phyloP scores from a whole-genome alignment of 768 basidiomycete species.

The Pisolithus microcarpus region DNA sequence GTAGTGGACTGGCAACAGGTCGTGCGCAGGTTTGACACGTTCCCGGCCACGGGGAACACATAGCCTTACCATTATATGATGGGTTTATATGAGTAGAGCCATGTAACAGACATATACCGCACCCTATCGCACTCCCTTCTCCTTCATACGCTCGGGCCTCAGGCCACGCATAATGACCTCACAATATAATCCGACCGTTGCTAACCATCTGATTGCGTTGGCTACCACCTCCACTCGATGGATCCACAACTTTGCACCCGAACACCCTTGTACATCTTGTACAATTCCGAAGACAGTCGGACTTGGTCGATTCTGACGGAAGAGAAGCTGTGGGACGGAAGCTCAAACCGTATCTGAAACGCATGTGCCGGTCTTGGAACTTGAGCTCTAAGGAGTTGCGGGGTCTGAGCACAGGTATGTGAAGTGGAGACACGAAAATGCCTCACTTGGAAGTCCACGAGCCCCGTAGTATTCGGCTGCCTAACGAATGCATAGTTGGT shows the following conservation, averaged over 20 bases:
- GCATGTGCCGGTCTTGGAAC: conserved; percentile 65
- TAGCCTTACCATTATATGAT: no score
- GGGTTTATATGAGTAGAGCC: no score
- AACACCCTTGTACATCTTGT: conserved; percentile 92
- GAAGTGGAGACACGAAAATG: neutral
- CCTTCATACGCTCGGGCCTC: no score
- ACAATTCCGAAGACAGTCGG: conserved; percentile 68
- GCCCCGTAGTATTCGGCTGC: conserved; percentile 66
- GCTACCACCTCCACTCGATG: conserved; percentile 29
- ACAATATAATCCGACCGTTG: no score
- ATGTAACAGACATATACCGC: no score
- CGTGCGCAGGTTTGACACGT: conserved; percentile 23
- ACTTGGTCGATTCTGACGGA: conserved; percentile 81
- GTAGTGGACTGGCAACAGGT: conserved; percentile 74
- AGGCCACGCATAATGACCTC: no score
- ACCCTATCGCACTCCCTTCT: no score
- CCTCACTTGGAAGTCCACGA: conserved; percentile 64
- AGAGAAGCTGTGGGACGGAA: conserved; percentile 67
- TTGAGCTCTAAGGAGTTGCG: conserved; percentile 27
- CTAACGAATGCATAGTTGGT: conserved; percentile 55
- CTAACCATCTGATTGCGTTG: neutral
- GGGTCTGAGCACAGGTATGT: conserved; percentile 16
- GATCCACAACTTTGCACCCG: conserved; percentile 42
- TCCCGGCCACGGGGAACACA: conserved; percentile 1
- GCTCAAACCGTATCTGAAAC: conserved; percentile 63